Percentiles rank a stretch among this genome's conserved stretches.
phyloP scores from a whole-genome alignment of 2,329 filamentous ascomycete species.

The Aspergillus costaricaensis region DNA sequence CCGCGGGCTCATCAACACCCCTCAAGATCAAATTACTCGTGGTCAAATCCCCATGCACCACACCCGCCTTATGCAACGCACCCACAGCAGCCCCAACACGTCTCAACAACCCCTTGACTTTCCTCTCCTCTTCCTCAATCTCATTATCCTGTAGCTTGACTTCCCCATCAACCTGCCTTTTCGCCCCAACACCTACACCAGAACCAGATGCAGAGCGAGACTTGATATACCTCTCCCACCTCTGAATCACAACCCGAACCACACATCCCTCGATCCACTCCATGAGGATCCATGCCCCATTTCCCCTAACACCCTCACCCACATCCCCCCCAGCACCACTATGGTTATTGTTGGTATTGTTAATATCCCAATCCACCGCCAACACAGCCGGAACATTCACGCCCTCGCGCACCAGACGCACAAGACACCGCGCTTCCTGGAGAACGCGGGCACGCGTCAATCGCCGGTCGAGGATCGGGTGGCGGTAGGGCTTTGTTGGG shows the following conservation, averaged over 20 bases:
- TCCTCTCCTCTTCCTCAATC: constrained; percentile 46
- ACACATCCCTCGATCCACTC: constrained; percentile 80
- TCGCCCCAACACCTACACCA: too few species aligned
- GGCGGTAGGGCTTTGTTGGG: constrained; percentile 86
- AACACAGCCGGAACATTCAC: constrained; percentile 81
- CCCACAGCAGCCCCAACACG: constrained; percentile 73
- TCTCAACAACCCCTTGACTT: constrained; percentile 65
- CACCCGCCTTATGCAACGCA: constrained; percentile 75
- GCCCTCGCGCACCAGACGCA: constrained; percentile 75
- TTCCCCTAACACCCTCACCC: constrained; percentile 61
- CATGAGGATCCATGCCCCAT: constrained; percentile 74
- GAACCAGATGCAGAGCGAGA: too few species aligned
- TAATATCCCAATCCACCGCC: constrained; percentile 59
- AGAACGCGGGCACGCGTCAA: constrained; percentile 85
- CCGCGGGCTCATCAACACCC: too few species aligned
- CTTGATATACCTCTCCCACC: constrained; percentile 60
- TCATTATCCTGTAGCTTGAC: constrained; percentile 22
- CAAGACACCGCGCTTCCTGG: constrained; percentile 82
- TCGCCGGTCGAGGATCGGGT: constrained; percentile 82
- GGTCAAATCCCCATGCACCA: constrained; percentile 93
- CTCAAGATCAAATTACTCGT: constrained; percentile 94
- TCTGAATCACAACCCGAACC: constrained; percentile 69
- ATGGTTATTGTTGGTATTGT: too few species aligned
- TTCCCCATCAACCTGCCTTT: constrained; percentile 27
- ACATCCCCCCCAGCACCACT: constrained; percentile 27